phyloP scores from a whole-genome alignment of 805 yeast genomes.

The Candida anglica region DNA sequence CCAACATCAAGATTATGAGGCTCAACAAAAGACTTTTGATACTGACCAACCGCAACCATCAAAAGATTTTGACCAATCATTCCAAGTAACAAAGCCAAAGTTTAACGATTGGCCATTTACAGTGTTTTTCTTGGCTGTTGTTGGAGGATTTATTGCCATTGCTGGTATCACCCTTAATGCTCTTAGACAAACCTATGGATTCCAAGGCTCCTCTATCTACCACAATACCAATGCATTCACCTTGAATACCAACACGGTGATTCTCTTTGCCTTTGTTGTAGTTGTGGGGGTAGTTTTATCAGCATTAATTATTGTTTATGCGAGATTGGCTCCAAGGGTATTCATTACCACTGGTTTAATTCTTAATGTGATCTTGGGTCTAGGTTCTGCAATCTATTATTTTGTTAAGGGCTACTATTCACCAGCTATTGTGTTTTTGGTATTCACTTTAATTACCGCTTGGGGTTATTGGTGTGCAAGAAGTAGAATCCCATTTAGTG shows the following conservation, averaged over 20 bases:
- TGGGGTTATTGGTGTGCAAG: slow-evolving; percentile 73
- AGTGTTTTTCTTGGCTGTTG: slow-evolving; percentile 40
- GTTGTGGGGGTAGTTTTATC: slow-evolving; percentile 60
- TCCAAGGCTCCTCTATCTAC: slow-evolving; percentile 65
- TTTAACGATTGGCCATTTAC: slow-evolving; percentile 74
- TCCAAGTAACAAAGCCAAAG: slow-evolving; percentile 58
- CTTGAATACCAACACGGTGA: slow-evolving; percentile 69
- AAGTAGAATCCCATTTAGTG: slow-evolving; percentile 67
- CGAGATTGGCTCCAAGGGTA: slow-evolving; percentile 59
- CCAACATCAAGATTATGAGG: background rate
- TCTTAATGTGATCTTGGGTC: slow-evolving; percentile 60
- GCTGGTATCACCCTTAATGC: slow-evolving; percentile 67
- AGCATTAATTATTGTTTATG: slow-evolving; percentile 50
- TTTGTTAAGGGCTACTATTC: slow-evolving; percentile 67
- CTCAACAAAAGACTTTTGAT: too few relatives aligned
- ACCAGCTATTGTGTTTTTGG: slow-evolving; percentile 72
- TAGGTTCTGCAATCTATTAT: slow-evolving; percentile 76
- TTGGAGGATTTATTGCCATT: slow-evolving; percentile 66
- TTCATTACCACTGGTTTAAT: slow-evolving; percentile 70
- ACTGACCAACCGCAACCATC: slow-evolving; percentile 30
- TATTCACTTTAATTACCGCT: slow-evolving; percentile 61
- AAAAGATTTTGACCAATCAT: slow-evolving; percentile 59
- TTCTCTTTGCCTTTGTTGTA: slow-evolving; percentile 63
- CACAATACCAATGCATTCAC: slow-evolving; percentile 50
- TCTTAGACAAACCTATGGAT: slow-evolving; percentile 50